Base-by-base conservation (phyloP, 352 stramenopile species). In the Phytophthora ohioensis region DNA sequence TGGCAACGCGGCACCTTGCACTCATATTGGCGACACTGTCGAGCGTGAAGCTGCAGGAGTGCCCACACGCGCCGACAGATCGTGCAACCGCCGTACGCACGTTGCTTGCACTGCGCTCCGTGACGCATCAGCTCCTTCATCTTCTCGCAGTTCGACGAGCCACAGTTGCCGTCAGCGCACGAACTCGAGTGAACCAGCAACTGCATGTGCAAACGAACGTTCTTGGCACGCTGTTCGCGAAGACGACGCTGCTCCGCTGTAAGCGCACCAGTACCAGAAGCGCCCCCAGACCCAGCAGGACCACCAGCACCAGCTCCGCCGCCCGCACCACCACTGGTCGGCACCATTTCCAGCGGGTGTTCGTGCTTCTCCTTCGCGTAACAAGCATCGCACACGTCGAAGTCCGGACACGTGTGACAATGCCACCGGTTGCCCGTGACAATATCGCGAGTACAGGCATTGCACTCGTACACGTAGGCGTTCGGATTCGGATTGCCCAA, bases 51-150 rank as follows among this genome's bases (percentile, higher is more conserved):
- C 77, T 99, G 96, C 51, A 99, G 82, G 32, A 99, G 79, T 12
- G 95, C 94, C 96, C 96, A 99, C 60, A 99, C 97, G 21, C 97
- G 91, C 30, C 98, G 97, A 78, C 97, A 99, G 42, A 98, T 96
- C 39, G 92, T 95, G 71, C 97, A 99, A 31, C 97, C 96, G 34
- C 96, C 97, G 66, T 98, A 92, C 4, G 90, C 87, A 46, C 92
- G 84, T 38, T 95, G 80, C 69, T 98, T 95, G 84, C 97, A 99
- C 61, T 96, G 87, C n/a, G 88, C 78, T 48, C 94, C 96, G 72
- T 99, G 97, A 34, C 96, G 96, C 76, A 99, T 93, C 17, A 99
- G 79, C 69, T 98, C 90, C 83, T 99, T 99, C 97, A 99, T 99
- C 85, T 99, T 99, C 49, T 93, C 92, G 87, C 97, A 99, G 79